Evolutionary conservation across 1,284 basidiomycete species (phyloP), one percentile per base, ranked within the genome.

Genomic region (Cryptococcus sp.): DNA sequence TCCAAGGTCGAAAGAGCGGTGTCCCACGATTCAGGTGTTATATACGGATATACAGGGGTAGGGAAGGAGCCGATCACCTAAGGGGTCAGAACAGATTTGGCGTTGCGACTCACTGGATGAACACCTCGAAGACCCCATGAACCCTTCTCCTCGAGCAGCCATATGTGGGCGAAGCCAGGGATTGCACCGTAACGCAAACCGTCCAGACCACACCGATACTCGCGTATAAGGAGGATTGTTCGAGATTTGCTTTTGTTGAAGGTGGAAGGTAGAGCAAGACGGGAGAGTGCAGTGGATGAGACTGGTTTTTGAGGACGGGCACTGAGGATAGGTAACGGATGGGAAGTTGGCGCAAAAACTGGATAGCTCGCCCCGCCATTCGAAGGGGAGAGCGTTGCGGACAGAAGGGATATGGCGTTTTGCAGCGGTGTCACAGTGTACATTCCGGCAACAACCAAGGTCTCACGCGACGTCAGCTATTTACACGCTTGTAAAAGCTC

Each of bases 21-120:
- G 1, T 79, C 68, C 89, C 89, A 92, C 1, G 85, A 83, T 0
- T 73, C 54, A 3, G 86, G 84, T 5, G 87, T 63, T 16, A 55
- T 25, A 64, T 57, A 78, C 54, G 66, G 85, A 83, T 29, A 83
- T 73, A 63, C 80, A 70, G 39, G 85, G 11, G 61, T 58, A 37
- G 62, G 51, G 54, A 69, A 66, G 6, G 66, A 66, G 47, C 66
- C 57, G 39, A 73, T 58, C 38, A 73, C 52, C 73, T 78, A 55
- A 19, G 56, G 34, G 34, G 38, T 23, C 7, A 26, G 16, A 45
- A 16, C 8, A 48, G 26, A 6, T 49, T 11, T 45, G 41, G 16
- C 11, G 34, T 40, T 54, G n/a, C 7, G n/a, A 78, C 83, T 57
- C 74, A 89, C 87, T 52, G 86, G 74, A 68, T 85, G 79, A 55